These are phyloP conservation scores for Trichoderma sp. DNA, from an alignment of 2,329 filamentous ascomycete genomes.

Conservation along the genomic window DNA sequence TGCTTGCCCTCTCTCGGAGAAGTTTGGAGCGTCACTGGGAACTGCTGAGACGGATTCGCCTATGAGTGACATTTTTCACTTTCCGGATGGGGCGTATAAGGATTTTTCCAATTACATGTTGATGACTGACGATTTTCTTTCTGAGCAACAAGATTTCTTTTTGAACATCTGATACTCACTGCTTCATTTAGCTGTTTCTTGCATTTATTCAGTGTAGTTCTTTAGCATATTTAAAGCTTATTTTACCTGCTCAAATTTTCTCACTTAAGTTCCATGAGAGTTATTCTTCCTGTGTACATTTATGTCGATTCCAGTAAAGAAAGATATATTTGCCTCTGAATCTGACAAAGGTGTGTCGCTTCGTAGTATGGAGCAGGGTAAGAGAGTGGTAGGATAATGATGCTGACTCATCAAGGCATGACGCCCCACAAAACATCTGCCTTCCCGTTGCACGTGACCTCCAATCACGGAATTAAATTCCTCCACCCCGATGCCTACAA, in stretches of 20 bases:
- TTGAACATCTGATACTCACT: not conserved
- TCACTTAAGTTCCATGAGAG: fast-evolving
- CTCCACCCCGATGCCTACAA: not conserved
- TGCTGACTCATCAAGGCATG: not conserved
- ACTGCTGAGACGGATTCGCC: not conserved
- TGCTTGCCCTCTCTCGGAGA: not conserved
- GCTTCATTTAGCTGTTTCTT: not conserved
- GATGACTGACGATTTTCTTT: not conserved
- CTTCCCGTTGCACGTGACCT: not conserved
- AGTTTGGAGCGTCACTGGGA: not conserved
- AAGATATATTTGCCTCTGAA: not conserved
- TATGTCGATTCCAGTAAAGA: not conserved
- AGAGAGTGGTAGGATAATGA: not conserved
- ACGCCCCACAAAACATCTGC: not conserved
- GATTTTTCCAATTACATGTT: not conserved
- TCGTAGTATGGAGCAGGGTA: no score
- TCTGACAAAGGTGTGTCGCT: not conserved
- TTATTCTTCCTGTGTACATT: not conserved
- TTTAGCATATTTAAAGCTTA: not conserved
- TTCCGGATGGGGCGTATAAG: not conserved
- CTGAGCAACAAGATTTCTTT: not conserved
- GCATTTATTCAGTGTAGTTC: not conserved
- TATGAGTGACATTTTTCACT: not conserved
- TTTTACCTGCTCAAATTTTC: not conserved
- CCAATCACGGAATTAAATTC: not conserved